phyloP scores from a whole-genome alignment of 2,329 filamentous ascomycete genomes.

The Botrytis paeoniae region DNA sequence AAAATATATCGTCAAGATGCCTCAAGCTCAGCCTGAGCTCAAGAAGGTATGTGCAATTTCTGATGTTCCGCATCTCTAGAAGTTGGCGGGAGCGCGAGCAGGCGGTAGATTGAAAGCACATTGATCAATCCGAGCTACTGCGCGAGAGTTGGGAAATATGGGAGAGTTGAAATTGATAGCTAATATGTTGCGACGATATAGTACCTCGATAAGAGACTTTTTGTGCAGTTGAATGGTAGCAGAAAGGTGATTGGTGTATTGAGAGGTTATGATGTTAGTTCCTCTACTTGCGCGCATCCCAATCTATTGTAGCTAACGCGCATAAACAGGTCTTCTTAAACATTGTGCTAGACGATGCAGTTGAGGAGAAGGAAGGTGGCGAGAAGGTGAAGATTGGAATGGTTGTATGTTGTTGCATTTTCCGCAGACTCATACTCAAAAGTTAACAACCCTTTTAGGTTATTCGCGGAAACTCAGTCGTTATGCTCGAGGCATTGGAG shows the following conservation, averaged over 20 bases:
- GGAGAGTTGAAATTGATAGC: slow-evolving; percentile 53
- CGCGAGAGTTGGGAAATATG: slow-evolving; percentile 3
- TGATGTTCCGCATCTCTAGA: no score
- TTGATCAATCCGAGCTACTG: slow-evolving; percentile 9
- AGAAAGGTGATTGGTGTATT: slow-evolving; percentile 94
- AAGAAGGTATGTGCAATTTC: slow-evolving; percentile 71
- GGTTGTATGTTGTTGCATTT: slow-evolving; percentile 61
- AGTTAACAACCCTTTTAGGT: slow-evolving; percentile 52
- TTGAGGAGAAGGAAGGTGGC: slow-evolving; percentile 89
- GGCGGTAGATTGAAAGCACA: neutral
- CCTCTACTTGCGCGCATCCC: neutral
- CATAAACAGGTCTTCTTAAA: slow-evolving; percentile 83
- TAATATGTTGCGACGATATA: slow-evolving; percentile 42
- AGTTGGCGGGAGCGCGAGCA: slow-evolving; percentile 20
- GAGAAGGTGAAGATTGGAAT: slow-evolving; percentile 90
- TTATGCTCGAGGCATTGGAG: slow-evolving; percentile 87
- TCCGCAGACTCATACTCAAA: neutral
- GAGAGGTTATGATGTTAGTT: slow-evolving; percentile 86
- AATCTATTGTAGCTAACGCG: neutral
- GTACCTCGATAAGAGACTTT: slow-evolving; percentile 99
- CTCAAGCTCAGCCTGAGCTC: slow-evolving; percentile 96
- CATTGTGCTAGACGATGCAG: slow-evolving; percentile 93
- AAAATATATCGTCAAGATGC: slow-evolving; percentile 58
- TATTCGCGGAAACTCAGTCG: slow-evolving; percentile 95
- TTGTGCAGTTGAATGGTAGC: slow-evolving; percentile 96